Evolutionary conservation across 106 monocot genomes (phyloP).

Genomic region (Dendrobium catenatum): DNA sequence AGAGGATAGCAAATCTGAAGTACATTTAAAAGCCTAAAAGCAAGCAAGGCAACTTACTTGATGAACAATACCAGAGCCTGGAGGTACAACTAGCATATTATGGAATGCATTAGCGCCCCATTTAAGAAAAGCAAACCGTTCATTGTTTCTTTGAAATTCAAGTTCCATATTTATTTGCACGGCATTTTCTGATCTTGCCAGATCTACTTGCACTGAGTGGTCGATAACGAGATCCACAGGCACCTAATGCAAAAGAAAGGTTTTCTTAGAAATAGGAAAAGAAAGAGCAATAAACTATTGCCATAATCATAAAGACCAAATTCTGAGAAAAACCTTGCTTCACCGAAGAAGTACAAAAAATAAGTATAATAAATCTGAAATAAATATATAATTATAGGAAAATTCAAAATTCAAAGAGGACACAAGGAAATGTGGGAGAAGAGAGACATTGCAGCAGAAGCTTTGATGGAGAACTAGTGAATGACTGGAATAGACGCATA

Average conservation of each 20-base stretch:
- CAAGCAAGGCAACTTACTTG: conserved; percentile 39
- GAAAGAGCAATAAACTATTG: not conserved
- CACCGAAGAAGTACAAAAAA: not conserved
- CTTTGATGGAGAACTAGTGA: not conserved
- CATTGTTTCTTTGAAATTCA: conserved; percentile 83
- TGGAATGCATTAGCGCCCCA: conserved; percentile 89
- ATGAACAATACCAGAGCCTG: conserved; percentile 97
- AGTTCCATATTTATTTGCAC: conserved; percentile 85
- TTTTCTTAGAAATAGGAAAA: not conserved
- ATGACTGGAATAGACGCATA: conserved; percentile 10
- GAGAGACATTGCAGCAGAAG: not conserved
- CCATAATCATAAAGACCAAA: not conserved
- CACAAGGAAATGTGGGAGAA: not conserved
- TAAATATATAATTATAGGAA: not conserved
- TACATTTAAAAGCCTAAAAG: not conserved
- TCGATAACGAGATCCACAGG: conserved; percentile 89
- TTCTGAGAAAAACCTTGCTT: not conserved
- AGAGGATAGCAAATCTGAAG: not conserved
- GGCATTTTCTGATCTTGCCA: conserved; percentile 80
- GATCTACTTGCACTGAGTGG: conserved; percentile 81
- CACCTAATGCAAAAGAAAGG: conserved; percentile 27
- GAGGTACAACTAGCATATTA: conserved; percentile 98
- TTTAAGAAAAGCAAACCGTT: conserved; percentile 93
- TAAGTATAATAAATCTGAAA: not conserved
- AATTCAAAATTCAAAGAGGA: not conserved